Percentiles rank a stretch among this genome's conserved stretches.
These are phyloP conservation scores for Suillus hirtellus DNA, from an alignment of 768 basidiomycete species.

Conservation along the genomic window DNA sequence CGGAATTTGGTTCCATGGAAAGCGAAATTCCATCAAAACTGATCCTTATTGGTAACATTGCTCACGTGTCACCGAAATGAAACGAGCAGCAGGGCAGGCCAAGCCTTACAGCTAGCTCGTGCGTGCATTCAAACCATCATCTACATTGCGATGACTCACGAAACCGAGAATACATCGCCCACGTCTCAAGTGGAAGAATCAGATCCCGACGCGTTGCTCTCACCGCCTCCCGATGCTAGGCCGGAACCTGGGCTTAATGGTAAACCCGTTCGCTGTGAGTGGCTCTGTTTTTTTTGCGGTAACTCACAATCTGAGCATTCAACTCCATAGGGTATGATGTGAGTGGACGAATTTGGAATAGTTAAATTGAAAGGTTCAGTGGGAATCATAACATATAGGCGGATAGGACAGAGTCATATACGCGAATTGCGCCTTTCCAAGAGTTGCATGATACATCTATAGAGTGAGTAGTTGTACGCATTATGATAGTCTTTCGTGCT, in stretches of 20 bases:
- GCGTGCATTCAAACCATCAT: background rate
- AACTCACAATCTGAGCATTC: constrained; percentile 8
- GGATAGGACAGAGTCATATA: constrained; percentile 81
- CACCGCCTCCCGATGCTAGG: constrained; percentile 52
- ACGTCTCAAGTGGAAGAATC: constrained; percentile 61
- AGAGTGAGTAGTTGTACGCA: constrained; percentile 50
- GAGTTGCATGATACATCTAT: constrained; percentile 81
- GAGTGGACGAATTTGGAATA: constrained; percentile 35
- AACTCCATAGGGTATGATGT: constrained; percentile 75
- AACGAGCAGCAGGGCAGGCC: background rate
- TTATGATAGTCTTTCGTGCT: constrained; percentile 7
- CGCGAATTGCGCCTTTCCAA: constrained; percentile 80
- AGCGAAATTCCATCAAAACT: background rate
- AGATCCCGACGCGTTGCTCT: constrained; percentile 43
- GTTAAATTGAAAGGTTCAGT: constrained; percentile 19
- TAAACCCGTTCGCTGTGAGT: constrained; percentile 79
- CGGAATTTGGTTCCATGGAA: background rate
- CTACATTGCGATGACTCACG: constrained; percentile 1
- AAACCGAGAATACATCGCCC: constrained; percentile 24
- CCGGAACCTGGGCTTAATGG: constrained; percentile 77
- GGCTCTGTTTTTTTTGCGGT: constrained; percentile 4
- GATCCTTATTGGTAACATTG: background rate
- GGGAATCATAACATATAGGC: constrained; percentile 47
- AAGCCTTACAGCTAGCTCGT: background rate
- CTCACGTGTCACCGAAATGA: background rate